Percentiles rank a stretch among this genome's conserved stretches.
Evolutionary conservation across 257 asterid genomes (phyloP).

Genomic region (Plantago major): DNA sequence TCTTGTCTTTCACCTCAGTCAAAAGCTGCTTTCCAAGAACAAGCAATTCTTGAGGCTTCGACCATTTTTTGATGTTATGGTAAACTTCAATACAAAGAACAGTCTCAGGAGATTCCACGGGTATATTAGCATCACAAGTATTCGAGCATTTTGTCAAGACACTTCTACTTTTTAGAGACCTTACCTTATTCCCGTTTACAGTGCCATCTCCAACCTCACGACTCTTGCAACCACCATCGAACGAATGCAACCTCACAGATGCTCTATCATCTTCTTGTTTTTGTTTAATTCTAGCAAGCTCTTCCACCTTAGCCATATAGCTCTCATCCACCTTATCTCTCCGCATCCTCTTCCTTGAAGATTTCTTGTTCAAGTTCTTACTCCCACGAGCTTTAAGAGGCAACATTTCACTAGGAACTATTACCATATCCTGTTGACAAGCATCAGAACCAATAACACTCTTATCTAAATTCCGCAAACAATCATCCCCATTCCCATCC

Average conservation of each 20-base stretch:
- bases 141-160: conserved; percentile 46
- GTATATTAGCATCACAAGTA: conserved; percentile 29
- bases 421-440: conserved; percentile 24
- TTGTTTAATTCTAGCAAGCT: conserved; percentile 72
- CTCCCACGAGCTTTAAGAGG: conserved; percentile 17
- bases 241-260: conserved; percentile 75
- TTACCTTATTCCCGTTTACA: conserved; percentile 37
- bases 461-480: conserved; percentile 4
- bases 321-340: conserved; percentile 45
- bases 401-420: conserved; percentile 31
- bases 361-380: conserved; percentile 23
- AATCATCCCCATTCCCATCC: not conserved
- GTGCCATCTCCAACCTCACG: conserved; percentile 28
- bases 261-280: conserved; percentile 76
- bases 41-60: conserved; percentile 81
- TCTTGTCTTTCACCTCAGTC: conserved; percentile 78
- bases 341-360: conserved; percentile 30
- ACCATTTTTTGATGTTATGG: conserved; percentile 49
- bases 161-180: conserved; percentile 54
- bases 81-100: conserved; percentile 74
- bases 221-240: conserved; percentile 53
- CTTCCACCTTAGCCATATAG: conserved; percentile 67
- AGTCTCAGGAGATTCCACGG: conserved; percentile 68
- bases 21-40: conserved; percentile 78
- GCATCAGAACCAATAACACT: conserved; percentile 32